phyloP scores from a whole-genome alignment of 202 grass and related monocot species.

The Bolboschoenoplectus hybrid region DNA sequence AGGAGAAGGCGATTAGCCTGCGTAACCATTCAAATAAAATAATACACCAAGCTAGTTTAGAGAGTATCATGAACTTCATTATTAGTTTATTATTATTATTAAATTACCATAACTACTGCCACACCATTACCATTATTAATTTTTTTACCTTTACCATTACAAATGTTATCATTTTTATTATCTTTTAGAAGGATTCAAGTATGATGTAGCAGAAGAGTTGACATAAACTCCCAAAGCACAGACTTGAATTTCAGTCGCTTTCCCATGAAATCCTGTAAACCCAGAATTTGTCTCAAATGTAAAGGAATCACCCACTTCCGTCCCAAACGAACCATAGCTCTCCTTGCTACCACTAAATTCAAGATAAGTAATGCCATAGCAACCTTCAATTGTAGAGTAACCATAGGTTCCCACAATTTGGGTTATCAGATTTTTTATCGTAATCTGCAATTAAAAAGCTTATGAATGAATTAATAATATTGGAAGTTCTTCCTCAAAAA shows the following conservation, averaged over 20 bases:
- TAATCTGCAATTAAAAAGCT: constrained; percentile 4
- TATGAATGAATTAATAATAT: background rate
- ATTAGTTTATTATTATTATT: too few species aligned
- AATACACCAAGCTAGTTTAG: too few species aligned
- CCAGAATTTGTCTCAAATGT: background rate
- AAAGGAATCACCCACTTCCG: background rate
- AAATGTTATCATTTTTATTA: too few species aligned
- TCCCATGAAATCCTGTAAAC: background rate
- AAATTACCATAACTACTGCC: too few species aligned
- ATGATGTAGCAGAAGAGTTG: background rate
- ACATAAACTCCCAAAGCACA: background rate
- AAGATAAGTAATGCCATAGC: background rate
- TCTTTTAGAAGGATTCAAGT: background rate
- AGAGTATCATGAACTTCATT: too few species aligned
- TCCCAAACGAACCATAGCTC: background rate
- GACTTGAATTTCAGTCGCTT: background rate
- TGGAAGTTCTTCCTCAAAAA: background rate
- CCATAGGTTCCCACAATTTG: background rate
- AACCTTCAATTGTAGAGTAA: background rate
- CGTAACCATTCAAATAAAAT: too few species aligned
- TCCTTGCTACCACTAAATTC: background rate
- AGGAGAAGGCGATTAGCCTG: too few species aligned
- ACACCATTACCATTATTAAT: too few species aligned
- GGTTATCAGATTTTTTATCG: background rate
- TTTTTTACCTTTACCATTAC: too few species aligned